Conservation (phyloP, 2,329 filamentous ascomycete species). For the Paracoccidioides brasiliensis region DNA sequence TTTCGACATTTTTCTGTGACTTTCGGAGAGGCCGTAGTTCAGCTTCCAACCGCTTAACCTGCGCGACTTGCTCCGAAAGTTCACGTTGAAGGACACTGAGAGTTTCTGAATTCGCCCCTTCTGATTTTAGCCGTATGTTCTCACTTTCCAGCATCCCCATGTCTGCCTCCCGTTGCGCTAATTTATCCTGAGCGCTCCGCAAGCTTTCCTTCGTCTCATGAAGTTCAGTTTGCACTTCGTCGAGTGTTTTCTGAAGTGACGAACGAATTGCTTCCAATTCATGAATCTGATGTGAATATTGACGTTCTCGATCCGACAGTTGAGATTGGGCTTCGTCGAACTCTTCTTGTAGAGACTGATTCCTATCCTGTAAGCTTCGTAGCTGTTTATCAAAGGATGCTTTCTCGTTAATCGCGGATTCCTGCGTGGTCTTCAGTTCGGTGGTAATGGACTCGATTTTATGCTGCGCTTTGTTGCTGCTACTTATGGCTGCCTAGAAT, state of each 20-base stretch:
- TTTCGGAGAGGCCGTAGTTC: conserved; percentile 76
- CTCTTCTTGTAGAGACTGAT: conserved; percentile 64
- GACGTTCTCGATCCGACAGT: conserved; percentile 54
- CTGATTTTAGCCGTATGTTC: conserved; percentile 68
- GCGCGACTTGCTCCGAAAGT: conserved; percentile 79
- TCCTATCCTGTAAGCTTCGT: conserved; percentile 51
- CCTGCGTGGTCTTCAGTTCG: conserved; percentile 43
- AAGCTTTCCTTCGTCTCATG: conserved; percentile 45
- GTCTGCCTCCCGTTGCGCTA: conserved; percentile 56
- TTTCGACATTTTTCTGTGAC: conserved; percentile 71
- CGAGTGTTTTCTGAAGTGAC: conserved; percentile 42
- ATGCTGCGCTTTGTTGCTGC: conserved; percentile 37
- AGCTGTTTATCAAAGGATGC: conserved; percentile 42
- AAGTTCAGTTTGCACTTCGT: conserved; percentile 38
- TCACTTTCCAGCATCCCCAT: conserved; percentile 69
- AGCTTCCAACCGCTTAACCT: conserved; percentile 72
- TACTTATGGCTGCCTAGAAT: conserved; percentile 38
- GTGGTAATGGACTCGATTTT: conserved; percentile 43
- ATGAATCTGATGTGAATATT: conserved; percentile 45
- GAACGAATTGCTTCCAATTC: conserved; percentile 50
- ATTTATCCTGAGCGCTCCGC: conserved; percentile 49
- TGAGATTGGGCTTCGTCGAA: conserved; percentile 69
- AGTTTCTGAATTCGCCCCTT: conserved; percentile 75
- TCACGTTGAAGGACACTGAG: conserved; percentile 76
- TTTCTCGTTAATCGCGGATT: conserved; percentile 43